Evolutionary conservation across 768 basidiomycete genomes (phyloP), one percentile per base, ranked within the genome.

Genomic region (Mycena leptocephala): DNA sequence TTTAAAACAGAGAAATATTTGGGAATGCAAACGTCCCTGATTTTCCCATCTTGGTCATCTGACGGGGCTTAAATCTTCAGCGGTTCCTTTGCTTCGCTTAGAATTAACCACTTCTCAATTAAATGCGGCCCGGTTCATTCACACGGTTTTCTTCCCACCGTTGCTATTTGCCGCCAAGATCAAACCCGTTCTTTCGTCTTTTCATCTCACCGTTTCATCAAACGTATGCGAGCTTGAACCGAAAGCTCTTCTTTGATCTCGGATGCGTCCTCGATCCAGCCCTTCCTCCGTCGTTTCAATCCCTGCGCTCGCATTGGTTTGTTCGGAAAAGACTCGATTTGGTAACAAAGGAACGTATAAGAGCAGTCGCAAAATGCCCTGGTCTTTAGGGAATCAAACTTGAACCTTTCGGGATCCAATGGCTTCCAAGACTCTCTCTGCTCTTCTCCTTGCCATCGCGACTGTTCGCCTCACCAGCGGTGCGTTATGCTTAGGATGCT

Each of bases 381-480:
- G 9, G 30, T 53, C 48, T 67, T 24, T n/a, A 67, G 46, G 30
- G 41, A 22, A 37, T 28, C 16, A 39, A 8, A 55, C 46, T 66
- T 51, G 68, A 69, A 71, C 51, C 70, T 41, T 41, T 22, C 20
- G 8, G 32, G 16, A 37, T 35, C n/a, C 51, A 64, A 72, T 72
- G 70, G 37, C 70, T 30, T 55, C 64, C 70, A 72, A 41, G 35
- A 56, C 71, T 22, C 51, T 72, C 22, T 64, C 62, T 28, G 30
- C 39, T 22, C 32, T 72, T 63, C 11, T 72, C 71, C 32, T 72
- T 30, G 51, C 53, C 28, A 53, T 72, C 59, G 62, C 71, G 6
- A 30, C 71, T 32, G 71, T 53, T 14, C 61, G 71, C 39, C 48
- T 72, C 32, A 20, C 71, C 22, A 64, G 62, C 51, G 71, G 71